Conservation (phyloP, 495 filamentous ascomycete species). For the Trichocladium uniseriatum region DNA sequence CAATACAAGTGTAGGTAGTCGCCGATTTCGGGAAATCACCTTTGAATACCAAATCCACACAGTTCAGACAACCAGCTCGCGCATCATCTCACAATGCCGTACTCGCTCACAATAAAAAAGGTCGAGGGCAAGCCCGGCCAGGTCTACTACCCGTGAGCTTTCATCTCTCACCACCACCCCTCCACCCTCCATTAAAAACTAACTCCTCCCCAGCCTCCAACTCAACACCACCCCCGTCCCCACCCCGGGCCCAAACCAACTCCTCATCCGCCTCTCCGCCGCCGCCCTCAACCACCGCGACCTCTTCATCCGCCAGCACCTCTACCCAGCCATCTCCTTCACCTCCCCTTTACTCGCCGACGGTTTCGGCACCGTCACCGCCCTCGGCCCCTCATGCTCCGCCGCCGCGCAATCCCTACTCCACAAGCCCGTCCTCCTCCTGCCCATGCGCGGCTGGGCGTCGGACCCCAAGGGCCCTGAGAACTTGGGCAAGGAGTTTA, state of each 20-base stretch:
- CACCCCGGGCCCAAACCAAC: constrained; percentile 50
- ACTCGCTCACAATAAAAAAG: constrained; percentile 42
- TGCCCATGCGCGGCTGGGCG: constrained; percentile 67
- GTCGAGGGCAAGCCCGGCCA: constrained; percentile 67
- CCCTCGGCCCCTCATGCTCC: constrained; percentile 45
- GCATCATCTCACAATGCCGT: constrained; percentile 40
- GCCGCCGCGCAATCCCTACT: constrained; percentile 27
- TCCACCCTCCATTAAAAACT: not conserved
- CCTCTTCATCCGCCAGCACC: constrained; percentile 81
- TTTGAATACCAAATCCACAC: too few species aligned
- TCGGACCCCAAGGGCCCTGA: constrained; percentile 64
- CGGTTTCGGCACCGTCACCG: constrained; percentile 62
- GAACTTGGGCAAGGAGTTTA: constrained; percentile 40
- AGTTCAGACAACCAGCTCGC: too few species aligned
- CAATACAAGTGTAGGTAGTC: too few species aligned
- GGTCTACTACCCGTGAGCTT: constrained; percentile 63
- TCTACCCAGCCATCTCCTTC: constrained; percentile 79
- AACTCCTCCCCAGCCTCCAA: constrained; percentile 43
- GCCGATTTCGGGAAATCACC: too few species aligned
- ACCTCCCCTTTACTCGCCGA: constrained; percentile 67
- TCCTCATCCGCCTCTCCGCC: constrained; percentile 61
- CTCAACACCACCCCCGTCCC: constrained; percentile 50
- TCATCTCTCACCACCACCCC: not conserved
- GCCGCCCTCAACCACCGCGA: constrained; percentile 87
- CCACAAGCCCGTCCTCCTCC: constrained; percentile 61